A percentile compares a stretch with the other conserved stretches of the same genome.
These are phyloP conservation scores for Hammondia hammondi DNA, from an alignment of 169 alveolate genomes.

Conservation along the genomic window DNA sequence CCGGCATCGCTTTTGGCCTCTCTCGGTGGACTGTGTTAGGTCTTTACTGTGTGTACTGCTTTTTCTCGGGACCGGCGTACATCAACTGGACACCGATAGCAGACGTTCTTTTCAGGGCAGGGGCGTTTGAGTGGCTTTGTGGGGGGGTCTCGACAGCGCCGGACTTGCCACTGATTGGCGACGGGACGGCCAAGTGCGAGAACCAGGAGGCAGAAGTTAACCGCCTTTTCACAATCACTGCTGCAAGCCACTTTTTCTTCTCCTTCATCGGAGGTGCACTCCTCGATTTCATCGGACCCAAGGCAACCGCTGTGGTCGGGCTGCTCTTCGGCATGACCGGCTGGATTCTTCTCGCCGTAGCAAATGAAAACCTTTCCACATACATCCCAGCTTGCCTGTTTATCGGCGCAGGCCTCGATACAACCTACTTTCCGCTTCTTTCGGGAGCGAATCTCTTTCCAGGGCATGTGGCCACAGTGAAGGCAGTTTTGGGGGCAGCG, in stretches of 20 bases:
- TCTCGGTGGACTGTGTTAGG: slow-evolving; percentile 27
- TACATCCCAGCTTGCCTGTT: slow-evolving; percentile 30
- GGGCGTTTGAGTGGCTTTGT: slow-evolving; percentile 39
- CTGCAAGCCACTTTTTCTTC: slow-evolving; percentile 33
- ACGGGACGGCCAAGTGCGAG: background rate
- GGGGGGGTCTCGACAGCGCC: background rate
- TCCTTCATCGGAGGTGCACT: slow-evolving; percentile 27
- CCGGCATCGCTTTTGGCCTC: background rate
- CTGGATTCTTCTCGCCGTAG: slow-evolving; percentile 17
- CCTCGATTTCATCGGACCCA: slow-evolving; percentile 34
- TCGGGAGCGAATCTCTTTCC: slow-evolving; percentile 51
- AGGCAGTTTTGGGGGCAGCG: slow-evolving; percentile 36
- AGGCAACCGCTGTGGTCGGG: slow-evolving; percentile 21
- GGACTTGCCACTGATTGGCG: background rate
- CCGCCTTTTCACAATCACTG: slow-evolving; percentile 14
- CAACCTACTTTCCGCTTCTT: slow-evolving; percentile 30
- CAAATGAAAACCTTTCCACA: background rate
- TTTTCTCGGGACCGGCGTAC: slow-evolving; percentile 41
- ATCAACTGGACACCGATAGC: slow-evolving; percentile 50
- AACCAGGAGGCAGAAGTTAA: slow-evolving; percentile 29
- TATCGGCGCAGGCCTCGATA: slow-evolving; percentile 43
- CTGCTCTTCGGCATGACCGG: background rate
- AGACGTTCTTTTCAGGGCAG: slow-evolving; percentile 30
- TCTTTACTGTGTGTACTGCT: background rate
- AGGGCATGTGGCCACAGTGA: slow-evolving; percentile 34